Evolutionary conservation across 2,329 filamentous ascomycete genomes (phyloP).

Genomic region (Dactylellina leptospora): DNA sequence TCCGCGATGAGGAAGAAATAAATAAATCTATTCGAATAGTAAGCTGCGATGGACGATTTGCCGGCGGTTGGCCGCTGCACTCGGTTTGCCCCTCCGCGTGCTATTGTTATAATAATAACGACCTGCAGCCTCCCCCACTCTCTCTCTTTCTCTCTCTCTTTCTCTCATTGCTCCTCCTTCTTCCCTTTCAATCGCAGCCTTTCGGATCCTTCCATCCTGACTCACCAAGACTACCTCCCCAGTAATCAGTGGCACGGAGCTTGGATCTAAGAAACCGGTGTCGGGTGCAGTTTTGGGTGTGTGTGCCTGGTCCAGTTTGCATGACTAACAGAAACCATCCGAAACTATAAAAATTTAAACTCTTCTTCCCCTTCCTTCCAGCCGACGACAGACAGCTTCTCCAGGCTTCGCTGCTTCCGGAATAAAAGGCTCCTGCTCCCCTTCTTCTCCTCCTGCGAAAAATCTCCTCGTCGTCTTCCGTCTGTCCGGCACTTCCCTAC

Average conservation of each 20-base stretch:
- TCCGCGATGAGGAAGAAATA: too few relatives aligned
- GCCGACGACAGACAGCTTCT: background rate
- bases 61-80: too few relatives aligned
- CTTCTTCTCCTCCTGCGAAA: too few relatives aligned
- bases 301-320: constrained; percentile 9
- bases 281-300: too few relatives aligned
- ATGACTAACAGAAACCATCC: constrained; percentile 47
- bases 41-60: too few relatives aligned
- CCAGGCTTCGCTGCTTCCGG: constrained; percentile 6
- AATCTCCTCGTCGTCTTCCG: background rate
- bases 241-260: too few relatives aligned
- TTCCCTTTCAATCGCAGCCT: background rate
- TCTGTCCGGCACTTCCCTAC: background rate
- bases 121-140: constrained; percentile 35
- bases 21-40: too few relatives aligned
- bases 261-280: too few relatives aligned
- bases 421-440: background rate
- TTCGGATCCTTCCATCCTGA: constrained; percentile 3
- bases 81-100: background rate
- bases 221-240: background rate
- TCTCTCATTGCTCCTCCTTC: background rate
- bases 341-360: background rate
- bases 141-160: background rate
- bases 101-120: background rate
- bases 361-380: constrained; percentile 8